Evolutionary conservation across 345 rosid species (phyloP).

Genomic region (Eucalyptus cladocalyx): DNA sequence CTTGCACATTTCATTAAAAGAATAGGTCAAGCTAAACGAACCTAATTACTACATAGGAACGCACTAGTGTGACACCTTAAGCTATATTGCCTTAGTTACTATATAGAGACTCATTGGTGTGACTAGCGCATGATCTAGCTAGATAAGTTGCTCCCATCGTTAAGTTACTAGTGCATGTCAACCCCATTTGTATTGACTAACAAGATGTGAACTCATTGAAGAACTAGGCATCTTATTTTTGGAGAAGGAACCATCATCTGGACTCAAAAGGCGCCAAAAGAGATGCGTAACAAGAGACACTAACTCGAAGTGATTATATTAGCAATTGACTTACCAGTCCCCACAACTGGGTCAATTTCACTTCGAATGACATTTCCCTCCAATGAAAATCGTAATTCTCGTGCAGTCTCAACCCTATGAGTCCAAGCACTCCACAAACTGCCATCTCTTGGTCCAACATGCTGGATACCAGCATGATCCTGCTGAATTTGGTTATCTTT

Average conservation of each 20-base stretch:
- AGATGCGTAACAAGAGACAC: not conserved
- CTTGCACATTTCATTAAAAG: not conserved
- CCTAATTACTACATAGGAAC: not conserved
- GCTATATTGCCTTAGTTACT: not conserved
- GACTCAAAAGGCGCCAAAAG: not conserved
- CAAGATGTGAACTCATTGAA: not conserved
- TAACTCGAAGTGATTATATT: not conserved
- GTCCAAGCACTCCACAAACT: conserved; percentile 74
- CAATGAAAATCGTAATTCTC: conserved; percentile 68
- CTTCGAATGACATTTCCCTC: conserved; percentile 45
- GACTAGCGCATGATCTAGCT: not conserved
- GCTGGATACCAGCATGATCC: conserved; percentile 9
- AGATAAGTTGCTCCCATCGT: not conserved
- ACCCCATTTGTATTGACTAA: not conserved
- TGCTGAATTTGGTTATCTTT: conserved; percentile 3
- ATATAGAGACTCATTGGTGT: not conserved
- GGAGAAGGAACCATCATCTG: not conserved
- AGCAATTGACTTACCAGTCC: conserved; percentile 28
- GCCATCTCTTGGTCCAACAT: conserved; percentile 6
- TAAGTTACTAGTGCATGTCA: not conserved
- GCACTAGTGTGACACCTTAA: not conserved
- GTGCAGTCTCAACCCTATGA: conserved; percentile 70
- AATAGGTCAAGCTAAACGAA: not conserved
- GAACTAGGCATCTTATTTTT: not conserved
- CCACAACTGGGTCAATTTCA: conserved; percentile 11